Evolutionary conservation across 2,329 filamentous ascomycete species (phyloP).

Genomic region (Rutstroemia sp.): DNA sequence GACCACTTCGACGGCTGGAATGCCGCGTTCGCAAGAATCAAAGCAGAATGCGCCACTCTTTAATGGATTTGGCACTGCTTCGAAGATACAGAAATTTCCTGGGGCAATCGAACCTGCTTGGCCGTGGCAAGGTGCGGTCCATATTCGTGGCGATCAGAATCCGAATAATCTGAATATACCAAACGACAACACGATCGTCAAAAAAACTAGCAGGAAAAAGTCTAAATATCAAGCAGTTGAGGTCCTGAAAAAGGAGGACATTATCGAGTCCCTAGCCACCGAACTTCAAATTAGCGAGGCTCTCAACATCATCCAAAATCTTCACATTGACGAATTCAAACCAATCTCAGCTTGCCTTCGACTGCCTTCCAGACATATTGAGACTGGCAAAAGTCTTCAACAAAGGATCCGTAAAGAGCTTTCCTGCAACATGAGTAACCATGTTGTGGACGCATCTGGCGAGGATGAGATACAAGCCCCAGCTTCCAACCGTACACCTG

Average conservation of each 20-base stretch:
- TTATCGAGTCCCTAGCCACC: conserved; percentile 19
- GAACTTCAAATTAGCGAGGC: conserved; percentile 18
- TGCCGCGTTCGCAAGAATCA: conserved; percentile 16
- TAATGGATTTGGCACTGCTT: conserved; percentile 17
- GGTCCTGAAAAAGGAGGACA: conserved; percentile 21
- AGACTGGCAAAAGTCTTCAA: conserved; percentile 49
- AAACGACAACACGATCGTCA: neutral
- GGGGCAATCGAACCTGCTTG: conserved; percentile 63
- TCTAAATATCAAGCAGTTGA: conserved; percentile 25
- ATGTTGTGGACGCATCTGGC: conserved; percentile 20
- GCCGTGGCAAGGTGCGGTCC: conserved; percentile 58
- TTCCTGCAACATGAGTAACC: conserved; percentile 15
- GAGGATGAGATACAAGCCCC: conserved; percentile 32
- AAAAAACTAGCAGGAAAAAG: conserved; percentile 15
- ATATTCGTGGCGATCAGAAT: conserved; percentile 45
- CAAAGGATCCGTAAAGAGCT: conserved; percentile 41
- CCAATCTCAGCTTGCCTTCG: conserved; percentile 44
- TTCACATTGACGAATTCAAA: conserved; percentile 29
- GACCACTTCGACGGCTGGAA: neutral
- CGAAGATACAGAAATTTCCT: conserved; percentile 47
- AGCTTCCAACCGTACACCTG: conserved; percentile 15
- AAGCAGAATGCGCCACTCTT: conserved; percentile 27
- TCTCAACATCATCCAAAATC: conserved; percentile 16
- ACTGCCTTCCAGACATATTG: conserved; percentile 48
- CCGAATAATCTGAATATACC: neutral